Evolutionary conservation across 768 basidiomycete species (phyloP).

Genomic region (Panaeolus cyanescens): DNA sequence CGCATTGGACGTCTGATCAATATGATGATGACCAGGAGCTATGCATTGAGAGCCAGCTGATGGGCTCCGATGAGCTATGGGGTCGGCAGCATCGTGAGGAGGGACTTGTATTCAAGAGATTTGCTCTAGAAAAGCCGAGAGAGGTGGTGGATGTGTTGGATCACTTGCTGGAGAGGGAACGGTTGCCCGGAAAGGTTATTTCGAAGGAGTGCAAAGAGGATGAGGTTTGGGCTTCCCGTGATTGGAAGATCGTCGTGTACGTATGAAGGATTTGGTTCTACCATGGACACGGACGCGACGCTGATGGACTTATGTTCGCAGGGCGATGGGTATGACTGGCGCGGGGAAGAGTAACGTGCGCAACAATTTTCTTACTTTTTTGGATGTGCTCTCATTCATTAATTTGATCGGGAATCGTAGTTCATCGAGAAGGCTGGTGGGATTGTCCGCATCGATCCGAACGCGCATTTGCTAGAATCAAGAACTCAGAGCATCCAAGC

Average conservation of each 20-base stretch:
- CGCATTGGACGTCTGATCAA: neutral
- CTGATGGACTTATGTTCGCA: neutral
- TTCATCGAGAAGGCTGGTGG: neutral
- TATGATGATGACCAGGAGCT: neutral
- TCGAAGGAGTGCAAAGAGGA: neutral
- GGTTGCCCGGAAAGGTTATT: neutral
- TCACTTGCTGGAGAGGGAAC: neutral
- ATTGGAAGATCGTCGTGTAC: neutral
- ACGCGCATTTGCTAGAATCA: neutral
- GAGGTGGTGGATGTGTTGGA: neutral
- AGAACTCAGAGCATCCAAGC: neutral
- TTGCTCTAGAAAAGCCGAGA: neutral
- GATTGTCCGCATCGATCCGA: neutral
- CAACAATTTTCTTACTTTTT: neutral
- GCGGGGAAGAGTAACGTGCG: neutral
- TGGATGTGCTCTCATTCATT: neutral
- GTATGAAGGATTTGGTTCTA: too few species aligned
- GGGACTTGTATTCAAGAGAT: neutral
- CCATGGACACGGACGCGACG: too few species aligned
- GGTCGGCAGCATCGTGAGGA: neutral
- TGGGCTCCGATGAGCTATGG: neutral
- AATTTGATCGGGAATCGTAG: neutral
- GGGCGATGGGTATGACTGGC: neutral
- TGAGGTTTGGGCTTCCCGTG: neutral
- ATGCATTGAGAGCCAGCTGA: neutral